Conservation (phyloP, 1,284 basidiomycete genomes). For the Stygiomarasmius scandens region DNA sequence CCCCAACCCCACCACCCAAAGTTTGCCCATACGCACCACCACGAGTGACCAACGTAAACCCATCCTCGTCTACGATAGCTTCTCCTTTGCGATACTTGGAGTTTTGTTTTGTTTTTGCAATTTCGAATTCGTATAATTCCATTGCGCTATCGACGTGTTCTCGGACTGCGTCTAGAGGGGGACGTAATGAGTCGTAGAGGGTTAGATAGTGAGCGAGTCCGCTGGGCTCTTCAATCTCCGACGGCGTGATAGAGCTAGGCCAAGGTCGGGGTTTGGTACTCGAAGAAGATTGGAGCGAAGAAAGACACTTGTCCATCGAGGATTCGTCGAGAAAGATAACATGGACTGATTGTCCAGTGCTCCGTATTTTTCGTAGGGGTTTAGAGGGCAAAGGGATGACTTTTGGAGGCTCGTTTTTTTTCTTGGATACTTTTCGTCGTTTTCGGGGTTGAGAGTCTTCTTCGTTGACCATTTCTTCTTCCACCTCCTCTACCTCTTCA, state of each 20-base stretch:
- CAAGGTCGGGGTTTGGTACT: conserved; percentile 54
- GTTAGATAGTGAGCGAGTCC: conserved; percentile 74
- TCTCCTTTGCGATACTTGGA: conserved; percentile 76
- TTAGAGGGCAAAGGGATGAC: conserved; percentile 58
- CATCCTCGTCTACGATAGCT: conserved; percentile 88
- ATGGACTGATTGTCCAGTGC: conserved; percentile 70
- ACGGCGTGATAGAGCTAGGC: conserved; percentile 46
- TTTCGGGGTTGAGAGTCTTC: conserved; percentile 43
- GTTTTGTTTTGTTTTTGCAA: conserved; percentile 63
- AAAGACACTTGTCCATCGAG: conserved; percentile 67
- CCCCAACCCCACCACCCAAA: conserved; percentile 76
- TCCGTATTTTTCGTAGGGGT: conserved; percentile 59
- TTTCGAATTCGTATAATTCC: conserved; percentile 74
- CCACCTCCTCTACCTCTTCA: conserved; percentile 39
- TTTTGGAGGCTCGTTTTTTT: conserved; percentile 40
- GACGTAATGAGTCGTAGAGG: conserved; percentile 66
- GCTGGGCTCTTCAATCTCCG: conserved; percentile 47
- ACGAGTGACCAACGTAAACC: conserved; percentile 87
- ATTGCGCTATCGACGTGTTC: conserved; percentile 79
- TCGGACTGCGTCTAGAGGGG: conserved; percentile 70
- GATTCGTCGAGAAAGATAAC: conserved; percentile 79
- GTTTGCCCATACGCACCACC: conserved; percentile 88
- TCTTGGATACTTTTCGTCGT: conserved; percentile 46
- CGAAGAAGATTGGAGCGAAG: conserved; percentile 30
- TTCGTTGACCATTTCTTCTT: conserved; percentile 37